Percentiles rank a stretch among this genome's conserved stretches.
Evolutionary conservation across 352 stramenopile species (phyloP).

Genomic region (Phytophthora boehmeriae): DNA sequence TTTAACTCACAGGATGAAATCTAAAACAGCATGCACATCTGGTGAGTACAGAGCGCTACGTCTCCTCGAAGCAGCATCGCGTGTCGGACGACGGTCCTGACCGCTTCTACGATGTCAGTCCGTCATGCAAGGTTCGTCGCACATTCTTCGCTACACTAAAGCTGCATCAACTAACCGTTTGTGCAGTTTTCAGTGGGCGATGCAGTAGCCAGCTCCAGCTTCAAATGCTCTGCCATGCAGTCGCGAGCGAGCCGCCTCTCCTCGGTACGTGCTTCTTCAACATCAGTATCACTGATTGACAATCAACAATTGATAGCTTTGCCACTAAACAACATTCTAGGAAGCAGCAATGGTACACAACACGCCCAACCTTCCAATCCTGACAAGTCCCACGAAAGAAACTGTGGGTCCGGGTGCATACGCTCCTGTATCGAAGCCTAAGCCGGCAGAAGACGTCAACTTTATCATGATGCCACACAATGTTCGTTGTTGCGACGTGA

Average conservation of each 20-base stretch:
- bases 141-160: not conserved
- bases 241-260: constrained; percentile 58
- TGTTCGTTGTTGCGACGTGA: constrained; percentile 27
- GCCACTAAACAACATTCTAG: constrained; percentile 16
- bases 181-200: constrained; percentile 64
- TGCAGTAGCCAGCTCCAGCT: constrained; percentile 67
- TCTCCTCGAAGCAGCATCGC: constrained; percentile 67
- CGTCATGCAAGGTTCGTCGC: constrained; percentile 52
- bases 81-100: constrained; percentile 59
- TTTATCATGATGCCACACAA: constrained; percentile 79
- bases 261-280: constrained; percentile 39
- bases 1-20: not conserved
- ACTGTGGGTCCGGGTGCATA: constrained; percentile 61
- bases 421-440: constrained; percentile 28
- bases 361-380: constrained; percentile 66
- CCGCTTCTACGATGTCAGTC: constrained; percentile 78
- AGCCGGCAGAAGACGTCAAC: constrained; percentile 52
- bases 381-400: constrained; percentile 56
- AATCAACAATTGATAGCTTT: not conserved
- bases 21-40: constrained; percentile 1
- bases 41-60: constrained; percentile 58
- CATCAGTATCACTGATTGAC: not conserved
- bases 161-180: not conserved
- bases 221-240: constrained; percentile 69
- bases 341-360: constrained; percentile 79